Base-by-base conservation (phyloP, 2,329 filamentous ascomycete genomes). In the Trichophyton mentagrophytes region DNA sequence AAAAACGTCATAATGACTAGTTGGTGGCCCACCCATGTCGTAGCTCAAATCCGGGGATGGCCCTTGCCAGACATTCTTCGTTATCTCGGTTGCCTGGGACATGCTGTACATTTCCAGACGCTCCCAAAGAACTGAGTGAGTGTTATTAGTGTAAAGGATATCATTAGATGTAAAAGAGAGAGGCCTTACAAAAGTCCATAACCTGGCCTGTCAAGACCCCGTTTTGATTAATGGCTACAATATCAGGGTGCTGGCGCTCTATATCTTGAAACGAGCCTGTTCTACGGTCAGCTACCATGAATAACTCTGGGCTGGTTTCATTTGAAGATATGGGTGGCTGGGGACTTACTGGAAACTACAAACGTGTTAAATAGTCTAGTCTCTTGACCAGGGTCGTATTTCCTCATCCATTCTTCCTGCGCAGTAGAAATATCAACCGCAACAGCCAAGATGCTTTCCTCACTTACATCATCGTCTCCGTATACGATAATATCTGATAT, bases 401-500 rank as follows among this genome's bases (percentile, higher is more conserved):
- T 82, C 67, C 85, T 79, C 61, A 84, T 83, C 87, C 90, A 93
- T 59, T 82, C 78, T 63, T 81, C 77, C 74, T 97, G 93, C 8
- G 93, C 92, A 30, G 80, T 77, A 1, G 89, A 85, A 59, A 96
- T 82, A 44, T 76, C 74, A 67, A 79, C 78, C 3, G 84, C 85
- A 38, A 85, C 70, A 76, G 83, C 80, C 75, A 88, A 67, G 71
- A 95, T 76, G 61, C 85, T 85, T 59, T 82, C 80, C 53, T 82
- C 81, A 27, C 81, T 74, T 1, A 79, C 79, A 42, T 78, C 75
- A 65, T 89, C 82, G 60, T 92, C 87, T 11, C 90, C 90, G 70
- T 99, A 99, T 0, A 99, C 83, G 46, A 99, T 82, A 65, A 99
- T 89, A 71, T 99, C 93, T 0, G 91, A 96, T 7, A 93, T 82